Evolutionary conservation across 495 filamentous ascomycete genomes (phyloP), one percentile per base, ranked within the genome.

Genomic region (Penicillium paradoxum): DNA sequence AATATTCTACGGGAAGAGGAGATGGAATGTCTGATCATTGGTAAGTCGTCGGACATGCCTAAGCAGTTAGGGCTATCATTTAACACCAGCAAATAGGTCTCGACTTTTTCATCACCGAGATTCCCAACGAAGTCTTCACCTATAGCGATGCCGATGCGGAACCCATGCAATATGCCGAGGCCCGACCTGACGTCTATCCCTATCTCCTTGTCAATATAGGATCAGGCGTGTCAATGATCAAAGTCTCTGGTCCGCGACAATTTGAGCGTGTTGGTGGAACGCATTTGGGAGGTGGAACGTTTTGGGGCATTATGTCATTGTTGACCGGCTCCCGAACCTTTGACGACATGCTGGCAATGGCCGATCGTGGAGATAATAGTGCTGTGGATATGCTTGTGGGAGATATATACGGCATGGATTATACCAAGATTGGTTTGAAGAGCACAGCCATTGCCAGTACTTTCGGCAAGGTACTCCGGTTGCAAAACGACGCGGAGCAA

Each of bases 131-230:
- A 72, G 91, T 98, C 22, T 98, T 98, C 63, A 96, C 90, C 17
- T 97, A 97, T 70, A 89, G 83, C 58, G 93, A 97, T 67, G 83
- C 82, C 55, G 89, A 95, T 62, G 72, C 78, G 13, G 79, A 93
- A 54, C 90, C 91, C 14, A 95, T 95, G 86, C 80, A 86, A 54
- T 96, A 92, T 64, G 81, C 85, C 53, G 77, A 85, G 47, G 78
- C 88, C 11, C 78, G 79, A 38, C 68, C 82, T 18, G 82, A 91
- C 56, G 87, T 95, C 38, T 98, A 98, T 67, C 93, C 93, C 0
- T 98, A 98, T 64, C 83, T 98, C 18, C 83, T 98, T 29, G 93
- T 98, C 49, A 98, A 98, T 71, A 98, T 98, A 58, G 93, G 93
- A n/a, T 97, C 91, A 25, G 93, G 93, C 25, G 93, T 98, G 10